Percentiles rank a stretch among this genome's conserved stretches.
phyloP scores from a whole-genome alignment of 2,329 filamentous ascomycete genomes.

The Hysterium pulicare region DNA sequence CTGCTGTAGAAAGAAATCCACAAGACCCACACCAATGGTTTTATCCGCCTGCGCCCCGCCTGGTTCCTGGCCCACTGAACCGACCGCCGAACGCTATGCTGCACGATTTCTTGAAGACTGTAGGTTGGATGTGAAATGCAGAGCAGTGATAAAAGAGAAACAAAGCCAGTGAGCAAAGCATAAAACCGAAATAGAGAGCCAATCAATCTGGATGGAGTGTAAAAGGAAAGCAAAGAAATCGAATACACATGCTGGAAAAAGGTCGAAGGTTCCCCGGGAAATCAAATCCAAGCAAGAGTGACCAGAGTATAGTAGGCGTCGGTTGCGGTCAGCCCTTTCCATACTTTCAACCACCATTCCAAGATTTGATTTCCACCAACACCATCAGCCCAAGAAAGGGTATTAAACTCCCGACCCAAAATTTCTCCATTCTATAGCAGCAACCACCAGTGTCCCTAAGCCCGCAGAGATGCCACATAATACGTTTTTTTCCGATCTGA shows the following conservation, averaged over 20 bases:
- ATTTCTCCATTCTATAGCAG: conserved; percentile 35
- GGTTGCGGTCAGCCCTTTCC: conserved; percentile 6
- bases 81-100: conserved; percentile 13
- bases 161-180: conserved; percentile 1
- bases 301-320: neutral
- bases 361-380: conserved; percentile 28
- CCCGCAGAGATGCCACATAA: conserved; percentile 34
- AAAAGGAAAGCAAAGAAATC: conserved; percentile 3
- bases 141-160: neutral
- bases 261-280: conserved; percentile 11
- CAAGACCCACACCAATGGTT: too few species aligned
- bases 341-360: conserved; percentile 20
- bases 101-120: conserved; percentile 5
- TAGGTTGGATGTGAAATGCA: conserved; percentile 1
- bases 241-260: conserved; percentile 7
- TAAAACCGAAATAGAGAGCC: conserved; percentile 4
- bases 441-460: conserved; percentile 22
- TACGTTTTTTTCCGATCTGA: conserved; percentile 31
- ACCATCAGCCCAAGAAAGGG: conserved; percentile 27
- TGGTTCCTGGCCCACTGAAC: neutral
- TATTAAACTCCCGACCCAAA: conserved; percentile 37
- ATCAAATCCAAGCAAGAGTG: conserved; percentile 16
- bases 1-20: too few species aligned
- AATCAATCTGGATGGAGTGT: neutral
- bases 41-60: conserved; percentile 5